These are phyloP conservation scores for Paraglomus brasilianum DNA, from an alignment of 192 early-diverging fungal species.

Conservation along the genomic window DNA sequence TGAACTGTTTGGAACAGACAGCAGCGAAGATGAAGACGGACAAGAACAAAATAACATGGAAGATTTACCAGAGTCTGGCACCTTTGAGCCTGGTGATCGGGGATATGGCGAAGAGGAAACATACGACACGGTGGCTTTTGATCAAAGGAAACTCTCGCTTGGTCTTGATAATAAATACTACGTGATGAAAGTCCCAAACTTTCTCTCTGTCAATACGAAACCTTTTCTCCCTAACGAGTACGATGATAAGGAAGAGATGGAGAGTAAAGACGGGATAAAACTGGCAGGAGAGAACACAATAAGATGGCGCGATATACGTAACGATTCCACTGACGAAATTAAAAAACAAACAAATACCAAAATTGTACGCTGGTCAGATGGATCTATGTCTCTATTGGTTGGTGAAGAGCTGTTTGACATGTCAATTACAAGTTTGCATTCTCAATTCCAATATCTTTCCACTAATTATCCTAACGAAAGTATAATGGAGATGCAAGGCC, in stretches of 20 bases:
- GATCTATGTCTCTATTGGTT: conserved; percentile 66
- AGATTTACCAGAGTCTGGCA: no score
- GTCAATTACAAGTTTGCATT: conserved; percentile 45
- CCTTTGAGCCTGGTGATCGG: no score
- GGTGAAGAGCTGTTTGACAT: conserved; percentile 77
- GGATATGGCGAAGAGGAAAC: no score
- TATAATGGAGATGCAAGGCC: conserved; percentile 66
- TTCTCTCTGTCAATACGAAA: conserved; percentile 61
- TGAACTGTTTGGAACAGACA: no score
- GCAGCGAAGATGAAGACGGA: no score
- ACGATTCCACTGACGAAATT: conserved; percentile 35
- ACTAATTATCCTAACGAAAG: conserved; percentile 51
- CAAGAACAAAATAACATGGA: no score
- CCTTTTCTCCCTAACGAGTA: conserved; percentile 64
- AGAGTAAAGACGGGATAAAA: conserved; percentile 36
- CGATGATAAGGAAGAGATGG: conserved; percentile 39
- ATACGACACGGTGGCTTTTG: no score
- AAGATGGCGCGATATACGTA: conserved; percentile 64
- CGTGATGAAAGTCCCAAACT: conserved; percentile 62
- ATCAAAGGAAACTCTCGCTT: no score
- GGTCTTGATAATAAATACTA: conserved; percentile 15
- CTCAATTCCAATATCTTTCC: conserved; percentile 62
- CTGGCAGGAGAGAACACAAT: conserved; percentile 69
- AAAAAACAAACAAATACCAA: conserved; percentile 73
- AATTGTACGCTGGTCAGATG: conserved; percentile 78